These are phyloP conservation scores for Cicer pinnatifidum DNA, from an alignment of 306 rosid species.

Conservation along the genomic window DNA sequence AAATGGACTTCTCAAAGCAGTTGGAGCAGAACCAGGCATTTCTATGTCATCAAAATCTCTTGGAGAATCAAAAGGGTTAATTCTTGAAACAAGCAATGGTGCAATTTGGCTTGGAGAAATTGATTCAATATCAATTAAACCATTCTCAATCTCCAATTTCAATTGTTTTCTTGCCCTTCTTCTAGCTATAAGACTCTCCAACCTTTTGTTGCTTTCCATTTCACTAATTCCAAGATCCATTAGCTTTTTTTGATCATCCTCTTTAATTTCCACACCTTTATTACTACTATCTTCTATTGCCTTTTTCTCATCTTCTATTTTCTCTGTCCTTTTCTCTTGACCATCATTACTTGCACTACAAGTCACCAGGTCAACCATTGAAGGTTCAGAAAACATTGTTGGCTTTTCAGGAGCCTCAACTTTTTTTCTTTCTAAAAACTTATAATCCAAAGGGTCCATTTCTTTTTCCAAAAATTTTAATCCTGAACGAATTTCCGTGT, in stretches of 20 bases:
- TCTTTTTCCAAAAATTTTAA: slow-evolving; percentile 20
- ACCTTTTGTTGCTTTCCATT: slow-evolving; percentile 73
- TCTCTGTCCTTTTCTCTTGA: slow-evolving; percentile 36
- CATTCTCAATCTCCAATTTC: slow-evolving; percentile 58
- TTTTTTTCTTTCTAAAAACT: slow-evolving; percentile 17
- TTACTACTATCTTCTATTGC: slow-evolving; percentile 44
- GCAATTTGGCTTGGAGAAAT: slow-evolving; percentile 52
- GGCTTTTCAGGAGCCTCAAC: slow-evolving; percentile 32
- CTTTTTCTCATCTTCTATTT: slow-evolving; percentile 42
- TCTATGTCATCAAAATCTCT: slow-evolving; percentile 46
- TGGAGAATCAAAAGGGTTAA: slow-evolving; percentile 43
- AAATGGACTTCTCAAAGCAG: slow-evolving; percentile 72
- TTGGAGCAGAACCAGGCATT: slow-evolving; percentile 89
- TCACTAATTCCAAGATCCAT: slow-evolving; percentile 73
- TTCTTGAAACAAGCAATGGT: slow-evolving; percentile 55
- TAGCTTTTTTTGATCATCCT: slow-evolving; percentile 63
- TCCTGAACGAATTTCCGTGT: slow-evolving; percentile 6
- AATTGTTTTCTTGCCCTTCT: slow-evolving; percentile 67
- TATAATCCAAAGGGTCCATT: slow-evolving; percentile 29
- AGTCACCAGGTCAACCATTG: slow-evolving; percentile 28
- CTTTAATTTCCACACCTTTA: slow-evolving; percentile 59
- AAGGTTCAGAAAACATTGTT: slow-evolving; percentile 43
- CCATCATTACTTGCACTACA: slow-evolving; percentile 21
- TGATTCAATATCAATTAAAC: slow-evolving; percentile 40
- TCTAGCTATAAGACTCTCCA: slow-evolving; percentile 84